Evolutionary conservation across 1,284 basidiomycete genomes (phyloP).

Genomic region (Dichomitus squalens): DNA sequence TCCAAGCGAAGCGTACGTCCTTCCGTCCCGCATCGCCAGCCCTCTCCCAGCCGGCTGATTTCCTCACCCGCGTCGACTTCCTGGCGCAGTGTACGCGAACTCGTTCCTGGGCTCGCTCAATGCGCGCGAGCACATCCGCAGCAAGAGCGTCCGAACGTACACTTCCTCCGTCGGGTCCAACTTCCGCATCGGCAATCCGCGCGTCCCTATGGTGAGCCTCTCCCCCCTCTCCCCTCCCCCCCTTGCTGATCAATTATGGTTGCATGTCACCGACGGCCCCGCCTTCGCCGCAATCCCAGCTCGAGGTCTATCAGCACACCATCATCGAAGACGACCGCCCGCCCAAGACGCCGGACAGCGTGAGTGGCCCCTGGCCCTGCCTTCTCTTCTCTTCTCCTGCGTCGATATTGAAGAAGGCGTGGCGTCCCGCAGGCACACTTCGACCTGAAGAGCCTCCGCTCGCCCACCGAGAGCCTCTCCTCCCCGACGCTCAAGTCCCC

Average conservation of each 20-base stretch:
- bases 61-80: neutral
- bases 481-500: constrained; percentile 1
- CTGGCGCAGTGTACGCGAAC: constrained; percentile 20
- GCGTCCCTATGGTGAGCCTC: constrained; percentile 12
- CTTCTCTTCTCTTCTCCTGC: neutral
- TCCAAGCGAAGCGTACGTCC: constrained; percentile 20
- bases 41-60: neutral
- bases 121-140: constrained; percentile 23
- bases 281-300: neutral
- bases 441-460: constrained; percentile 5
- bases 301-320: constrained; percentile 13
- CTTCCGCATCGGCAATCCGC: constrained; percentile 6
- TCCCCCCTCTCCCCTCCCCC: neutral
- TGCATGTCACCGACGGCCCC: neutral
- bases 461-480: neutral
- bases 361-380: neutral
- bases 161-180: constrained; percentile 2
- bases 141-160: constrained; percentile 11
- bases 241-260: neutral
- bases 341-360: constrained; percentile 3
- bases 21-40: neutral
- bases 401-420: neutral
- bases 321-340: constrained; percentile 8
- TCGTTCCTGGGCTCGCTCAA: constrained; percentile 23
- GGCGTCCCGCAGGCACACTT: neutral